Percentiles rank a stretch among this genome's conserved stretches.
Evolutionary conservation across 2,329 filamentous ascomycete genomes (phyloP).

Genomic region (Cercospora berteroae): DNA sequence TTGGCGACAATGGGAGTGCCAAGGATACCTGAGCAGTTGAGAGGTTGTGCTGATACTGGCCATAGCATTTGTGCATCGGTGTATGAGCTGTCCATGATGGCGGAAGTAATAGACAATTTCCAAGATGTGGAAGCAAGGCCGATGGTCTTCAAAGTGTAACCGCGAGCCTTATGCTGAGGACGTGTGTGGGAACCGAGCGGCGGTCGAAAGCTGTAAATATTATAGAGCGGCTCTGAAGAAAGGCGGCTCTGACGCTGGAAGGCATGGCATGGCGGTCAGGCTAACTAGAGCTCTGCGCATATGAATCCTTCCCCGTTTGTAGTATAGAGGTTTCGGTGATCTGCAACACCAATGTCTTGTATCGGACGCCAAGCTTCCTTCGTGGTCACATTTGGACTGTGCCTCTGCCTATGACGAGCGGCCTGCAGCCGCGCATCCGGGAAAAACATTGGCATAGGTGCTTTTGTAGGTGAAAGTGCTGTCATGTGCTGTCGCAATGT

Average conservation of each 20-base stretch:
- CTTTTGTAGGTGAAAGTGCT: background rate
- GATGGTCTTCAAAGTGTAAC: background rate
- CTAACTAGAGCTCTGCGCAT: background rate
- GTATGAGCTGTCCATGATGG: background rate
- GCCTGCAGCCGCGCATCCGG: background rate
- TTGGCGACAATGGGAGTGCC: slow-evolving; percentile 4
- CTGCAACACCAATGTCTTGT: background rate
- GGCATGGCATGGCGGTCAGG: background rate
- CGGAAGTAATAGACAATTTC: background rate
- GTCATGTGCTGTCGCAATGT: background rate
- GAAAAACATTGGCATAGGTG: background rate
- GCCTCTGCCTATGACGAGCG: background rate
- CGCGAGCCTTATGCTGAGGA: background rate
- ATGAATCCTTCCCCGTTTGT: background rate
- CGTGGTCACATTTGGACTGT: background rate
- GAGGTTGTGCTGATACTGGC: background rate
- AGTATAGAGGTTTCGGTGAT: background rate
- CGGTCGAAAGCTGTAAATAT: background rate
- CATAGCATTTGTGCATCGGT: background rate
- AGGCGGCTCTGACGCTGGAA: background rate
- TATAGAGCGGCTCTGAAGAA: too few species aligned
- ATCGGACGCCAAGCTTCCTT: slow-evolving; percentile 6
- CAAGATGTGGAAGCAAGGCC: background rate
- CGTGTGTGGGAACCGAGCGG: background rate
- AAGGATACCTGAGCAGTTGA: slow-evolving; percentile 1